Evolutionary conservation across 306 rosid species (phyloP).

Genomic region (Glycyrrhiza uralensis): DNA sequence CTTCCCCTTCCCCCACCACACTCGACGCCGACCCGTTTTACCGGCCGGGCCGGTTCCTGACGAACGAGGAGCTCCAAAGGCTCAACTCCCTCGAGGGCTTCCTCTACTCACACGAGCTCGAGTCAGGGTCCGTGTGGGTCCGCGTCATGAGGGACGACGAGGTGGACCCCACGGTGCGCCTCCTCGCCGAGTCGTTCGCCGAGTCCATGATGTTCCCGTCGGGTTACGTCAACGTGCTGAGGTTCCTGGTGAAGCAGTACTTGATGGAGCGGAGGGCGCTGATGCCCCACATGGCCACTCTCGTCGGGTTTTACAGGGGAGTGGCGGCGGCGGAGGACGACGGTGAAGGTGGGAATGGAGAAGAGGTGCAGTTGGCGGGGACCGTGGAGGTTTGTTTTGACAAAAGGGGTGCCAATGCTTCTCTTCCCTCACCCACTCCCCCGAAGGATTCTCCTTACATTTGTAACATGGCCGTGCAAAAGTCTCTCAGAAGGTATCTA

Average conservation of each 20-base stretch:
- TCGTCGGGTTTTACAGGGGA: constrained; percentile 65
- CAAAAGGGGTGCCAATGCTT: constrained; percentile 58
- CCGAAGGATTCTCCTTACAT: constrained; percentile 78
- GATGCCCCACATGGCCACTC: constrained; percentile 76
- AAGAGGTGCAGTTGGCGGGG: constrained; percentile 55
- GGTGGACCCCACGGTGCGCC: constrained; percentile 46
- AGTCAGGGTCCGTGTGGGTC: constrained; percentile 69
- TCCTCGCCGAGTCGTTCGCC: constrained; percentile 78
- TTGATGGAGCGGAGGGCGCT: constrained; percentile 55
- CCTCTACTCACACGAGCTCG: constrained; percentile 45
- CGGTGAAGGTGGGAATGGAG: constrained; percentile 10
- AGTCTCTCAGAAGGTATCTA: constrained; percentile 62
- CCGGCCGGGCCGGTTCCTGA: constrained; percentile 57
- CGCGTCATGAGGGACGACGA: constrained; percentile 73
- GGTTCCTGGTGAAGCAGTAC: constrained; percentile 70
- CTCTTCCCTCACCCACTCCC: constrained; percentile 77
- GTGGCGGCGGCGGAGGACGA: constrained; percentile 17
- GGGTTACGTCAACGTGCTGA: constrained; percentile 52
- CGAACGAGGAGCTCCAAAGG: constrained; percentile 50
- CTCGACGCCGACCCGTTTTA: constrained; percentile 47
- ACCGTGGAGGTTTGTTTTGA: constrained; percentile 88
- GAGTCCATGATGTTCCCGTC: constrained; percentile 68
- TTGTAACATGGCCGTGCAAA: constrained; percentile 64
- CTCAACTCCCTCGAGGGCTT: constrained; percentile 57
- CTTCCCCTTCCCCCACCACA: constrained; percentile 27